Conservation (phyloP, 352 stramenopile genomes). For the Pythium sp. region DNA sequence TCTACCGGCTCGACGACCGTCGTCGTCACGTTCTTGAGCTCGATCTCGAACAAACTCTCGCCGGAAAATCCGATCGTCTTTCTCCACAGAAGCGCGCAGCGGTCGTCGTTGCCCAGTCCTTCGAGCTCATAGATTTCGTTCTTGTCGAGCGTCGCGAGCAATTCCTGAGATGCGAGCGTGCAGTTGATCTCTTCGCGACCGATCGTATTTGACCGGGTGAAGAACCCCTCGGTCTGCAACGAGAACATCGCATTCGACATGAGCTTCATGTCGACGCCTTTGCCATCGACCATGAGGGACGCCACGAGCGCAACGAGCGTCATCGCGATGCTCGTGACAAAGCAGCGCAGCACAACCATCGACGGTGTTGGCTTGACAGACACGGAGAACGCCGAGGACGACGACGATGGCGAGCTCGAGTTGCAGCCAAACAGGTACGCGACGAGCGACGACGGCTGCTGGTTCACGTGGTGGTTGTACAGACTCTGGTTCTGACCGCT, state of each 20-base stretch:
- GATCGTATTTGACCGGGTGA: conserved; percentile 31
- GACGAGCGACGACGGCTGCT: conserved; percentile 8
- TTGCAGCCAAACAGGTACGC: conserved; percentile 14
- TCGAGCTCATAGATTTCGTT: conserved; percentile 44
- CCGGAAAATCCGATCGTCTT: background rate
- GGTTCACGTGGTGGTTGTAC: conserved; percentile 13
- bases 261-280: background rate
- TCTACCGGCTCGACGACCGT: background rate
- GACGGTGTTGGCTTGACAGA: conserved; percentile 22
- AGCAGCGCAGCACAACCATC: conserved; percentile 25
- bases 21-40: conserved; percentile 36
- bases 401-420: conserved; percentile 8
- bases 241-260: background rate
- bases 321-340: conserved; percentile 20
- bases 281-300: conserved; percentile 35
- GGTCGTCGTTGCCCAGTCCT: conserved; percentile 54
- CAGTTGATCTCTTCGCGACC: conserved; percentile 61
- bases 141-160: conserved; percentile 45
- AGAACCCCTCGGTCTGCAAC: conserved; percentile 40
- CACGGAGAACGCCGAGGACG: conserved; percentile 15
- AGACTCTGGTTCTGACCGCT: conserved; percentile 19
- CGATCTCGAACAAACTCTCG: conserved; percentile 26
- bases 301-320: conserved; percentile 33
- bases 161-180: conserved; percentile 22
- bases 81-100: conserved; percentile 48